Base-by-base conservation (phyloP, 2,329 filamentous ascomycete species). In the Exophiala spinifera region DNA sequence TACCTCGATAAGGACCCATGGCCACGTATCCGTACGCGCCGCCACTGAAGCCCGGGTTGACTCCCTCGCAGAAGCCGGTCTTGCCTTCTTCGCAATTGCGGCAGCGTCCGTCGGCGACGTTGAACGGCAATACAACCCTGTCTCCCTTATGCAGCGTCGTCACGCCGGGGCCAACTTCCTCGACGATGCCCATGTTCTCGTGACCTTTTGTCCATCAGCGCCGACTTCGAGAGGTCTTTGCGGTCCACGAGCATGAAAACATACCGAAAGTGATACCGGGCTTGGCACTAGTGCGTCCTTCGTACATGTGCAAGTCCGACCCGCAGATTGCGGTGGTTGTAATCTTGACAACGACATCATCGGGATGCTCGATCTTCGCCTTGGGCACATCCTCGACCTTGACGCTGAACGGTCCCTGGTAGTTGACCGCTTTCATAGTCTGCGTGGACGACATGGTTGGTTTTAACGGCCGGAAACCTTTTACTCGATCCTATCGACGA, bases 41-140 rank as follows among this genome's bases (percentile, higher is more conserved):
- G 4, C 80, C 81, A 1, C 80, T 80, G 60, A 83, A 83, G 0
- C 80, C 80, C 1, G 79, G 79, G 61, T 83, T 83, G 2, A 83
- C 78, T 53, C 83, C 83, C 0, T 83, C 86, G 65, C 83, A 86
- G 62, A 86, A 86, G 0, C 82, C 83, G 1, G 83, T 86, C 55
- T 76, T 77, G 2, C 83, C 82, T 59, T 85, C 80, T 62, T 86
- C 83, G 54, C 83, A 85, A 61, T 85, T 85, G 15, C 77, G 75
- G 66, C 83, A 86, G 11, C 82, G 74, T 1, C 82, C 82, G 61
- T 84, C 81, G 5, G 82, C 82, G 1, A 85, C 82, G 51, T 85
- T 85, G 72, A 85, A 86, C 0, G 83, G 83, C 67, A 86, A 77
- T 2, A 86, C 82, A 3, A 86, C 79, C 1, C 83, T 76, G 57